phyloP scores from a whole-genome alignment of 1,284 basidiomycete genomes.

The Inonotus hispidus region DNA sequence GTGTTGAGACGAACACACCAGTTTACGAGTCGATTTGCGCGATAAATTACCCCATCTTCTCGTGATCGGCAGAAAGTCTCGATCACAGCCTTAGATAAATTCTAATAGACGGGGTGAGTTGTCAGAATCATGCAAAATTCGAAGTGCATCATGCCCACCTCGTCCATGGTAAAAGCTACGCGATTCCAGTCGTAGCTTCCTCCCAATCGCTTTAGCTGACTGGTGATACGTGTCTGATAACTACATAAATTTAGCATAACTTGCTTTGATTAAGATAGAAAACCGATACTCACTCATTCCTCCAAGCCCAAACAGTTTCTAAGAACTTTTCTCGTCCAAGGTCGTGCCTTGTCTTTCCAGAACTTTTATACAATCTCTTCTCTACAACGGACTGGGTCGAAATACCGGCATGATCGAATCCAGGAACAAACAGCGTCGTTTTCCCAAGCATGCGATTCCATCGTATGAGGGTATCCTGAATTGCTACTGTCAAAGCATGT shows the following conservation, averaged over 20 bases:
- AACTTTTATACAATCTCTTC: slow-evolving; percentile 81
- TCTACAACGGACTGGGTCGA: slow-evolving; percentile 99
- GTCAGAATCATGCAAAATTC: neutral
- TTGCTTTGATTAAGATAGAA: slow-evolving; percentile 17
- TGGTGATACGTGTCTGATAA: slow-evolving; percentile 67
- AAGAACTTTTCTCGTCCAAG: slow-evolving; percentile 92
- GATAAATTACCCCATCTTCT: slow-evolving; percentile 93
- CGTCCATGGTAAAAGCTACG: slow-evolving; percentile 94
- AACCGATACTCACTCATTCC: slow-evolving; percentile 71
- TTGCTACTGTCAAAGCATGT: slow-evolving; percentile 88
- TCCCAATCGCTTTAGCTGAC: slow-evolving; percentile 86
- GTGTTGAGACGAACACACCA: slow-evolving; percentile 98
- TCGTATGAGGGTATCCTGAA: slow-evolving; percentile 86
- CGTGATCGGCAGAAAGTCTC: slow-evolving; percentile 91
- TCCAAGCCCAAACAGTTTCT: slow-evolving; percentile 94
- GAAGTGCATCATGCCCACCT: slow-evolving; percentile 42
- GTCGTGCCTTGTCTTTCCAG: slow-evolving; percentile 86
- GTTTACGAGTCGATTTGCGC: slow-evolving; percentile 96
- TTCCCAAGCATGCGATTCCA: slow-evolving; percentile 98
- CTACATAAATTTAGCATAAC: slow-evolving; percentile 26
- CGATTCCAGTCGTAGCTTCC: slow-evolving; percentile 94
- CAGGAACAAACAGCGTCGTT: slow-evolving; percentile 87
- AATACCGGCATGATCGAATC: slow-evolving; percentile 98
- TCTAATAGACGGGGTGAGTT: slow-evolving; percentile 34
- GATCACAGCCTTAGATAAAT: slow-evolving; percentile 80